These are phyloP conservation scores for Paecilomyces niveus DNA, from an alignment of 2,329 filamentous ascomycete species.

Conservation along the genomic window DNA sequence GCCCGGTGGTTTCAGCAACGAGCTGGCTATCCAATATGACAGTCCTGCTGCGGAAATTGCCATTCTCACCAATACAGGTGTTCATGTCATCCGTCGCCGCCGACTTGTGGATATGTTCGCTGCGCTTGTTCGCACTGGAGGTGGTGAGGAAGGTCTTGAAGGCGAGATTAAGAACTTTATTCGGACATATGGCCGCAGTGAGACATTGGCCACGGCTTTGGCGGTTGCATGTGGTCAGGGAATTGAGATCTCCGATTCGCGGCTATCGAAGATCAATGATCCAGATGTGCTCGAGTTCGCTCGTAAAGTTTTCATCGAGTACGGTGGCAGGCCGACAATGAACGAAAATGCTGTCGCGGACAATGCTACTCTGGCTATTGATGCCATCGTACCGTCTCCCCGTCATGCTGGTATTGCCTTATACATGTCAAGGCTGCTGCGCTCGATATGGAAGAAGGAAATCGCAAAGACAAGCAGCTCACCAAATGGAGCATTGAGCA, in stretches of 20 bases:
- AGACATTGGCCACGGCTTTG: conserved; percentile 82
- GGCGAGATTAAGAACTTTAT: conserved; percentile 78
- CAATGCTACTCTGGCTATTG: conserved; percentile 58
- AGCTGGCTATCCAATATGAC: conserved; percentile 94
- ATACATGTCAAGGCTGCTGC: conserved; percentile 81
- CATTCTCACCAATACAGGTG: conserved; percentile 81
- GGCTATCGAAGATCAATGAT: conserved; percentile 66
- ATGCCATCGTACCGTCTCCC: conserved; percentile 79
- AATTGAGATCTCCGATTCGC: conserved; percentile 65
- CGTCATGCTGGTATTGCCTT: conserved; percentile 81
- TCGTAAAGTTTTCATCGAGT: conserved; percentile 82
- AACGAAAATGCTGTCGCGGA: conserved; percentile 66
- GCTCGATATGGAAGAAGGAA: conserved; percentile 76
- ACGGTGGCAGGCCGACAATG: conserved; percentile 77
- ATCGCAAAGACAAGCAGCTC: conserved; percentile 56
- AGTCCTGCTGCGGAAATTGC: conserved; percentile 74
- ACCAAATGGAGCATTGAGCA: conserved; percentile 54
- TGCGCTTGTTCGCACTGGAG: conserved; percentile 64
- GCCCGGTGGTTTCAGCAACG: conserved; percentile 82
- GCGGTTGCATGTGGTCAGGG: conserved; percentile 94
- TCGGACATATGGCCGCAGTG: conserved; percentile 74
- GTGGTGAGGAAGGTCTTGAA: conserved; percentile 68
- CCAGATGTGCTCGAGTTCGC: conserved; percentile 80
- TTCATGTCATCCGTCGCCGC: conserved; percentile 77
- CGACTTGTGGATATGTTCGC: conserved; percentile 90